Evolutionary conservation across 345 rosid species (phyloP).

Genomic region (Cardiospermum halicacabum): DNA sequence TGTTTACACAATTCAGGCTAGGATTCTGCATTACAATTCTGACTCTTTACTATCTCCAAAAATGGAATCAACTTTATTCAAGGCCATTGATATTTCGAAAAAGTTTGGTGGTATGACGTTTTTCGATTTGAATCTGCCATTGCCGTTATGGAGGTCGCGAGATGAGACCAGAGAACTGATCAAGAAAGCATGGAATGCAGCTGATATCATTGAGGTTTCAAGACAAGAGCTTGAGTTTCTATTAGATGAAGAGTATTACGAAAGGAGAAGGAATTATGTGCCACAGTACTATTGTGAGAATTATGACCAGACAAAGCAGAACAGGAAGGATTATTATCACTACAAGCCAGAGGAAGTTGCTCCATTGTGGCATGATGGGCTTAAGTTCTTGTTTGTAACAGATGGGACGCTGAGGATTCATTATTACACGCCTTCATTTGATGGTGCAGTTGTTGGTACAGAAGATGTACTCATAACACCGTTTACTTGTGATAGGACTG

Average conservation of each 20-base stretch:
- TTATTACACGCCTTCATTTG: slow-evolving; percentile 67
- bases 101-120: slow-evolving; percentile 75
- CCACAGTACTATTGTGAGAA: slow-evolving; percentile 76
- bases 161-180: slow-evolving; percentile 61
- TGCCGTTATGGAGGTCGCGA: slow-evolving; percentile 76
- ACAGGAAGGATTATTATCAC: slow-evolving; percentile 64
- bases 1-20: slow-evolving; percentile 51
- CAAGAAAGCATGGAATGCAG: slow-evolving; percentile 64
- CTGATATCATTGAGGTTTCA: slow-evolving; percentile 76
- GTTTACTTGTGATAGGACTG: slow-evolving; percentile 87
- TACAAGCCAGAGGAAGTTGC: slow-evolving; percentile 72
- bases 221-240: slow-evolving; percentile 85
- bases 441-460: slow-evolving; percentile 75
- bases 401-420: slow-evolving; percentile 87
- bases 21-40: slow-evolving; percentile 79
- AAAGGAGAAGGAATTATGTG: slow-evolving; percentile 52
- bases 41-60: slow-evolving; percentile 58
- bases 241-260: slow-evolving; percentile 68
- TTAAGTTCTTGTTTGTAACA: slow-evolving; percentile 74
- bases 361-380: slow-evolving; percentile 75
- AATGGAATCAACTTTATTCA: slow-evolving; percentile 49
- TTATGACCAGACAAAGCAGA: slow-evolving; percentile 61
- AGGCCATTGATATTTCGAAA: slow-evolving; percentile 66
- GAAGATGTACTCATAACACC: slow-evolving; percentile 92
- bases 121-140: slow-evolving; percentile 72